Conservation (phyloP, 192 early-diverging fungal species). For the Obelidium mucronatum region DNA sequence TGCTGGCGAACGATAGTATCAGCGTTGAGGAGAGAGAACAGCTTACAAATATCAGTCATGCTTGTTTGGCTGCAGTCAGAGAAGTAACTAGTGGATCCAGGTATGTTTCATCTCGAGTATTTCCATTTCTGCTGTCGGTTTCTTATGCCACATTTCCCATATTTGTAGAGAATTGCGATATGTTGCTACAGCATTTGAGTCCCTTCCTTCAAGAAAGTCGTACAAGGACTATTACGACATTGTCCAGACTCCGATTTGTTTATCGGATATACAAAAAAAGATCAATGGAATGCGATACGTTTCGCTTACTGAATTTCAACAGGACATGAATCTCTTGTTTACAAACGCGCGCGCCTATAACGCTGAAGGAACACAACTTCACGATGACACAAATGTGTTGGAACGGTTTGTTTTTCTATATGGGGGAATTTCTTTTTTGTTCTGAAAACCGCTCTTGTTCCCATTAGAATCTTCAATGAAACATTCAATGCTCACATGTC, state of each 20-base stretch:
- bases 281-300: conserved; percentile 61
- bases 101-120: neutral
- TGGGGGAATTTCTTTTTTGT: neutral
- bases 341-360: conserved; percentile 92
- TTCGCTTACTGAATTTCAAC: conserved; percentile 72
- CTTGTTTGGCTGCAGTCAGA: conserved; percentile 45
- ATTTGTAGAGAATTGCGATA: conserved; percentile 22
- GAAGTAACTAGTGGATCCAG: conserved; percentile 38
- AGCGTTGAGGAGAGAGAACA: conserved; percentile 5
- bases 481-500: neutral
- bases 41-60: conserved; percentile 39
- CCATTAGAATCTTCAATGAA: conserved; percentile 26
- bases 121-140: neutral
- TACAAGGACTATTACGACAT: conserved; percentile 86
- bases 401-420: conserved; percentile 23
- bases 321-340: conserved; percentile 83
- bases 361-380: conserved; percentile 83
- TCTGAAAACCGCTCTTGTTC: neutral
- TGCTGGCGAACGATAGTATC: conserved; percentile 30
- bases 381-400: conserved; percentile 69
- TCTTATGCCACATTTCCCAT: neutral
- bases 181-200: conserved; percentile 68
- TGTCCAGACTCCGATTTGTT: conserved; percentile 79
- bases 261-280: conserved; percentile 78
- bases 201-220: conserved; percentile 71